phyloP scores from a whole-genome alignment of 2,329 filamentous ascomycete species.

The Ophiostoma novo-ulmi region DNA sequence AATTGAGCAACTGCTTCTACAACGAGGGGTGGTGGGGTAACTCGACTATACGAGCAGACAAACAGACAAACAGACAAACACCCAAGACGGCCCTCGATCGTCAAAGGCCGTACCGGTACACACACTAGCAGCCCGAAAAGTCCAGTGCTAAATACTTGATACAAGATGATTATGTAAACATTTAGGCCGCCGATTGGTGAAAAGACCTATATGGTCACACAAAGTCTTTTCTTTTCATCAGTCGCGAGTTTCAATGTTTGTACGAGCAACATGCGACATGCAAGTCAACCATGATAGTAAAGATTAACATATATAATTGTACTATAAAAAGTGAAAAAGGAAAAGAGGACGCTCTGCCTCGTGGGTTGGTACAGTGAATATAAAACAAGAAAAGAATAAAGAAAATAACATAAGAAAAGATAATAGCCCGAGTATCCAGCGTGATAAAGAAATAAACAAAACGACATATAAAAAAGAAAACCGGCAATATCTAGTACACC shows the following conservation, averaged over 20 bases:
- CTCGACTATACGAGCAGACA: not conserved
- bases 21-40: constrained; percentile 4
- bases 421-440: not conserved
- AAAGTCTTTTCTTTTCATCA: too few species aligned
- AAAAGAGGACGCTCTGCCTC: constrained; percentile 5
- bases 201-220: too few species aligned
- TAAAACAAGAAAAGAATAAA: not conserved
- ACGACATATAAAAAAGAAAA: not conserved
- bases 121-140: not conserved
- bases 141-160: constrained; percentile 3
- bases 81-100: not conserved
- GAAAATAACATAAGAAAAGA: not conserved
- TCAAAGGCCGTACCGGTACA: not conserved
- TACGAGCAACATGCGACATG: too few species aligned
- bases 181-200: not conserved
- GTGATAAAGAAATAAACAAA: not conserved
- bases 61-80: not conserved
- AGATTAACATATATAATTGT: not conserved
- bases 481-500: not conserved
- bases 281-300: not conserved
- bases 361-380: not conserved
- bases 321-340: not conserved
- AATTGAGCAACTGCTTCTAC: not conserved
- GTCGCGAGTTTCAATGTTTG: too few species aligned
- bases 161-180: not conserved